phyloP scores from a whole-genome alignment of 495 filamentous ascomycete genomes.

The Neurospora africana region DNA sequence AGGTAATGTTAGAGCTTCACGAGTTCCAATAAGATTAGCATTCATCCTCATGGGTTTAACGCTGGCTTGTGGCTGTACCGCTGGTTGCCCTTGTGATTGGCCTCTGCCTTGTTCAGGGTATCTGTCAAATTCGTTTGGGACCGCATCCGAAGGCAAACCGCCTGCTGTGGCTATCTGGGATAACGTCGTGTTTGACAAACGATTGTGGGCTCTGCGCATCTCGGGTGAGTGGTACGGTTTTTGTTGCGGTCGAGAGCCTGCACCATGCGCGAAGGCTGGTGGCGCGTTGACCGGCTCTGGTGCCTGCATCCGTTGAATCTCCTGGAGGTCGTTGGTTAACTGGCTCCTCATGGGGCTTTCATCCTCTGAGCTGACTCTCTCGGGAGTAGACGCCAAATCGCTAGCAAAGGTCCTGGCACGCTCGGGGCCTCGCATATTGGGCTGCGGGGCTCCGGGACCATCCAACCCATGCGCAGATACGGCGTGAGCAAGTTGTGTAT shows the following conservation, averaged over 20 bases:
- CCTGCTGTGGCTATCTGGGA: constrained; percentile 62
- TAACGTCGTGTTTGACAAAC: constrained; percentile 72
- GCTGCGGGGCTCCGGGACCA: constrained; percentile 10
- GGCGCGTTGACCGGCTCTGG: constrained; percentile 66
- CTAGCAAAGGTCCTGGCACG: constrained; percentile 24
- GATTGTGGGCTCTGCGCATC: constrained; percentile 63
- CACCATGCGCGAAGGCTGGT: constrained; percentile 56
- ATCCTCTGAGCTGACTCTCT: constrained; percentile 52
- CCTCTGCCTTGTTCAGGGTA: background rate
- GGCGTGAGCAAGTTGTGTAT: constrained; percentile 17
- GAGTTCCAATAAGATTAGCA: constrained; percentile 40
- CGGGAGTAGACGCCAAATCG: constrained; percentile 37
- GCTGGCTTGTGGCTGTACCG: constrained; percentile 35
- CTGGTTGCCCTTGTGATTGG: constrained; percentile 23
- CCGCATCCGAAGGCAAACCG: constrained; percentile 25
- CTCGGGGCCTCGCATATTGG: constrained; percentile 16
- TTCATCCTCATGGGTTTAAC: constrained; percentile 33
- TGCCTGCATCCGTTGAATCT: constrained; percentile 45
- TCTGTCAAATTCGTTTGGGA: background rate
- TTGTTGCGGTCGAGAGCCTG: constrained; percentile 43
- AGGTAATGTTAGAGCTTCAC: constrained; percentile 36
- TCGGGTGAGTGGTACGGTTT: constrained; percentile 65
- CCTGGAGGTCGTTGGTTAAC: constrained; percentile 36
- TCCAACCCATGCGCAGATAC: constrained; percentile 5
- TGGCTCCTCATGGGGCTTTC: constrained; percentile 23